Base-by-base conservation (phyloP, 202 grass and related monocot species). In the Miscanthus sacchariflorus region DNA sequence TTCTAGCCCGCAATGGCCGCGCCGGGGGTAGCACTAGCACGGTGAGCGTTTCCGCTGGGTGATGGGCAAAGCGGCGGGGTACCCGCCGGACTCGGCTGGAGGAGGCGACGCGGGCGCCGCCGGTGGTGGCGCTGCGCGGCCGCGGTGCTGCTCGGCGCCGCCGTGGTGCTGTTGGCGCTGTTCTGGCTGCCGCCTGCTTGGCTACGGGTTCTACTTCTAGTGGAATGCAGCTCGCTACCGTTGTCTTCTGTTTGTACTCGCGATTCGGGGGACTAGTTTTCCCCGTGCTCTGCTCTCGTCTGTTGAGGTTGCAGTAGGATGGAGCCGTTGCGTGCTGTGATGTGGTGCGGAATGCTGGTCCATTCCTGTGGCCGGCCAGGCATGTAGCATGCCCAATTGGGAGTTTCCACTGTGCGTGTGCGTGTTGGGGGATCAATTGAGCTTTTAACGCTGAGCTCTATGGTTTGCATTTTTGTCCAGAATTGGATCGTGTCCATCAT, bases 61-160 rank as follows among this genome's bases (percentile, higher is more conserved):
- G 81, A 96, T 96, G 94, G 94, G 91, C 79, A 96, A 96, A 83
- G 87, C 45, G 33, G 69, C 74, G 25, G 87, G 86, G 81, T 87
- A 91, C 69, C 83, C 73, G 46, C 81, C 70, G 71, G 80, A 68
- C 73, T 77, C 79, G 56, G 72, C 76, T 12, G 61, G 56, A 33
- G 81, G 44, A 0, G 80, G 73, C 6, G 77, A 18, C 1, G 75
- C 75, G 30, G 78, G 50, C 25, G 75, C 45, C 75, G 85, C 38
- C 21, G 91, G 70, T 78, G 85, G 85, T 86, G 85, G 38, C 87
- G 89, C 33, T 96, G 94, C 77, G 70, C 87, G 23, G 72, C 56
- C 3, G 81, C 89, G 36, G 66, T 93, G 72, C 27, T 93, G 40
- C 80, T 96, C 33, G 91, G 94, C 52, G 85, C 59, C 2, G 94